Evolutionary conservation across 1,284 basidiomycete species (phyloP).

Genomic region (Irpex rosettiformis): DNA sequence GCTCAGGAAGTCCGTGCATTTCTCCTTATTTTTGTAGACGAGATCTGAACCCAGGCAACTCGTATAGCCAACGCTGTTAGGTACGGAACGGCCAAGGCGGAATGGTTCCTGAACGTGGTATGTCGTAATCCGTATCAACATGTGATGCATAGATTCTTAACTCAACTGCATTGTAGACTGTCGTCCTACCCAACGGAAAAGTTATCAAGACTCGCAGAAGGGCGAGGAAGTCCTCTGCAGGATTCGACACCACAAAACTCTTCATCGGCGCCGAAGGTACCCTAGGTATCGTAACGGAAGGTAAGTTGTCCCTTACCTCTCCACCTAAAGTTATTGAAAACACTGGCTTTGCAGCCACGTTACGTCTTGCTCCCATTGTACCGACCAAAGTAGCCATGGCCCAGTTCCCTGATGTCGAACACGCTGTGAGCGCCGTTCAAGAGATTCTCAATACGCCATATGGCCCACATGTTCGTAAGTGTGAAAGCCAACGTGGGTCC

Average conservation of each 20-base stretch:
- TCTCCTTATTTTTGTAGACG: neutral
- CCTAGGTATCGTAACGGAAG: conserved; percentile 77
- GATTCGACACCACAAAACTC: conserved; percentile 76
- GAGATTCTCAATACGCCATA: conserved; percentile 71
- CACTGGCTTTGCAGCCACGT: conserved; percentile 52
- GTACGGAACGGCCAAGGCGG: conserved; percentile 75
- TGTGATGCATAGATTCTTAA: neutral
- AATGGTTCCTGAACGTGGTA: conserved; percentile 68
- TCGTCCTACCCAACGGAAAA: conserved; percentile 76
- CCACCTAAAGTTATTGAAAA: neutral
- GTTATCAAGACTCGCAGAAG: conserved; percentile 76
- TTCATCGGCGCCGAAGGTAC: conserved; percentile 85
- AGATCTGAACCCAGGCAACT: neutral
- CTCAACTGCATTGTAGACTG: conserved; percentile 41
- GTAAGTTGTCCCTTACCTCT: conserved; percentile 24
- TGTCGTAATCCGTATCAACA: conserved; percentile 25
- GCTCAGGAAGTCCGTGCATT: conserved; percentile 46
- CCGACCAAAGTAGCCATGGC: conserved; percentile 75
- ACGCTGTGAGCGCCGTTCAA: conserved; percentile 72
- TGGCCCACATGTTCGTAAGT: conserved; percentile 55
- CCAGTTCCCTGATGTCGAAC: conserved; percentile 60
- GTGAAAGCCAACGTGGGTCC: neutral
- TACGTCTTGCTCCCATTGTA: conserved; percentile 73
- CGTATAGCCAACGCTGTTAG: conserved; percentile 71
- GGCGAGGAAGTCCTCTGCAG: conserved; percentile 73